phyloP scores from a whole-genome alignment of 768 basidiomycete genomes.

The Xerocomellus dryophilus region DNA sequence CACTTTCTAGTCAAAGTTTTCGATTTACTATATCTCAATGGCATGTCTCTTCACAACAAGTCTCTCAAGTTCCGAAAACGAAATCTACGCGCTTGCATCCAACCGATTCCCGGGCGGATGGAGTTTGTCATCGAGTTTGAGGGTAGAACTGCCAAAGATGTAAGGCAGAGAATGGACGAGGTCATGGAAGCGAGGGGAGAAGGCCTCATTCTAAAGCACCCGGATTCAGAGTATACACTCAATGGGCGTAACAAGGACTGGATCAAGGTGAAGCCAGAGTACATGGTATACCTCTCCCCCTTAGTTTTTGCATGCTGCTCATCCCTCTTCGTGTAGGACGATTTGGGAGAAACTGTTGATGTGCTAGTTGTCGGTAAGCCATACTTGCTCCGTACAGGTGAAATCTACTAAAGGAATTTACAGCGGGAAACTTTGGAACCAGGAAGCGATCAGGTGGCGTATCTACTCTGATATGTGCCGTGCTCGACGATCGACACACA shows the following conservation, averaged over 20 bases:
- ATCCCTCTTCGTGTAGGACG: conserved; percentile 51
- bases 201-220: conserved; percentile 90
- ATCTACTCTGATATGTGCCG: conserved; percentile 86
- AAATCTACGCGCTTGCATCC: conserved; percentile 66
- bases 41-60: conserved; percentile 69
- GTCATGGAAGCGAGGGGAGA: conserved; percentile 86
- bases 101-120: conserved; percentile 70
- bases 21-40: conserved; percentile 87
- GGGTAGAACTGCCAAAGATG: conserved; percentile 78
- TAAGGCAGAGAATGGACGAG: conserved; percentile 74
- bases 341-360: conserved; percentile 91
- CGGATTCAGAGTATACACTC: conserved; percentile 71
- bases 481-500: conserved; percentile 67
- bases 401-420: neutral
- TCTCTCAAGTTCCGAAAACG: conserved; percentile 75
- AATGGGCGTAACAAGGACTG: conserved; percentile 89
- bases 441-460: conserved; percentile 86
- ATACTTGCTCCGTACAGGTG: neutral
- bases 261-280: conserved; percentile 93
- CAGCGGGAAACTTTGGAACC: conserved; percentile 85
- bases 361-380: conserved; percentile 80
- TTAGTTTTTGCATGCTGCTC: neutral
- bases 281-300: conserved; percentile 53
- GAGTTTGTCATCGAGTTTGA: conserved; percentile 73
- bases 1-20: conserved; percentile 84